Base-by-base conservation (phyloP, 768 basidiomycete species). In the Rhodotorula taiwanensis region DNA sequence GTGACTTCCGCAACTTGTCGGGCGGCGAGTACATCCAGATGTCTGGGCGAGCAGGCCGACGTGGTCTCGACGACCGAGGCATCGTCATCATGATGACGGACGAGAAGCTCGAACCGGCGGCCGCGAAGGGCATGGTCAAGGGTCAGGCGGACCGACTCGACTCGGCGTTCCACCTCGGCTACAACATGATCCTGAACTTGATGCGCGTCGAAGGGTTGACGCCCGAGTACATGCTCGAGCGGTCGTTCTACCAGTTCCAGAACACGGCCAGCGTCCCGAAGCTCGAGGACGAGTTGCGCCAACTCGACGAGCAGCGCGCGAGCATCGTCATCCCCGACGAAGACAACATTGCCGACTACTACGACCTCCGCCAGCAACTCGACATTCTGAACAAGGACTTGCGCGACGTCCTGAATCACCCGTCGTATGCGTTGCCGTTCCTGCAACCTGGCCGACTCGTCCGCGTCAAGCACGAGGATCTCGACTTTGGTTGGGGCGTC, bases 31-130 rank as follows among this genome's bases (percentile, higher is more conserved):
- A 99, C 76, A 95, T 98, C 72, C 95, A 99, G 74, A 99, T 99
- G 95, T 93, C 92, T 0, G 95, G 95, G 59, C 88, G 95, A 60
- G 95, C 95, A 4, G 95, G 95, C 67, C 86, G 95, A 72, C 84
- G 95, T 77, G 95, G 95, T 47, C 78, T 98, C 62, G 95, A 99
- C 75, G 94, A 98, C 65, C 84, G 95, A n/a, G 95, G 95, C 57
- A 90, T 98, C 53, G 95, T 99, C 55, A 97, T 99, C 71, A 88
- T 99, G 90, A 98, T 99, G 95, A 88, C 88, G 75, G 95, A 98
- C 76, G 91, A 98, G 78, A 97, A 94, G 77, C 80, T 99, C 49
- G 95, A 98, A 72, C 93, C 95, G 0, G 75, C 82, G 3, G 84
- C 87, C 0, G 93, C 95, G 42, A 98, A 94, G 79, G 82, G 80